These are phyloP conservation scores for Irpex lacteus DNA, from an alignment of 1,284 basidiomycete species.

Conservation along the genomic window DNA sequence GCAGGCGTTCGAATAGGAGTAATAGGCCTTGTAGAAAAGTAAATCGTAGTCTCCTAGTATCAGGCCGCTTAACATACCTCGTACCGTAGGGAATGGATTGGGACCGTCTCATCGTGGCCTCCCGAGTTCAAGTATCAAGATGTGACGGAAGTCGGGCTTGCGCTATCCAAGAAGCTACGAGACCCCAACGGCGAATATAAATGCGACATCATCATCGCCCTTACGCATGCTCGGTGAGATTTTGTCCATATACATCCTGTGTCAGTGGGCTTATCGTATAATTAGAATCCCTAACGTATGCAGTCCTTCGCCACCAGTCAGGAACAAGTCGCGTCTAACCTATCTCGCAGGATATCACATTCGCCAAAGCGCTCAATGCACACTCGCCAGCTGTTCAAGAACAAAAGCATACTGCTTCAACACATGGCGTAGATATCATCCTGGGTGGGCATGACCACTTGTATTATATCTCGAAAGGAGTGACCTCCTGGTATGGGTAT, in stretches of 20 bases:
- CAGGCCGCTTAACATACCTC: neutral
- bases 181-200: slow-evolving; percentile 66
- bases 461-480: slow-evolving; percentile 77
- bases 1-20: slow-evolving; percentile 71
- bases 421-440: slow-evolving; percentile 83
- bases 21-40: slow-evolving; percentile 85
- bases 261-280: neutral
- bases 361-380: slow-evolving; percentile 64
- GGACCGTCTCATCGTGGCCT: slow-evolving; percentile 83
- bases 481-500: slow-evolving; percentile 70
- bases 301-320: neutral
- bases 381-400: slow-evolving; percentile 55
- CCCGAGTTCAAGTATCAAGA: slow-evolving; percentile 65
- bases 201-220: slow-evolving; percentile 78
- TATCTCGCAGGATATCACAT: slow-evolving; percentile 60
- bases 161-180: slow-evolving; percentile 69
- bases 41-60: slow-evolving; percentile 17
- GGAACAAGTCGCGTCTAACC: slow-evolving; percentile 21
- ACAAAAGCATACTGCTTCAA: slow-evolving; percentile 38
- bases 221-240: slow-evolving; percentile 71
- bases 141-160: slow-evolving; percentile 62
- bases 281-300: slow-evolving; percentile 30
- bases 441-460: slow-evolving; percentile 92
- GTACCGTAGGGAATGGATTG: slow-evolving; percentile 73
- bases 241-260: neutral